phyloP scores from a whole-genome alignment of 176 grass and related monocot species.

The Alloteropsis semialata region DNA sequence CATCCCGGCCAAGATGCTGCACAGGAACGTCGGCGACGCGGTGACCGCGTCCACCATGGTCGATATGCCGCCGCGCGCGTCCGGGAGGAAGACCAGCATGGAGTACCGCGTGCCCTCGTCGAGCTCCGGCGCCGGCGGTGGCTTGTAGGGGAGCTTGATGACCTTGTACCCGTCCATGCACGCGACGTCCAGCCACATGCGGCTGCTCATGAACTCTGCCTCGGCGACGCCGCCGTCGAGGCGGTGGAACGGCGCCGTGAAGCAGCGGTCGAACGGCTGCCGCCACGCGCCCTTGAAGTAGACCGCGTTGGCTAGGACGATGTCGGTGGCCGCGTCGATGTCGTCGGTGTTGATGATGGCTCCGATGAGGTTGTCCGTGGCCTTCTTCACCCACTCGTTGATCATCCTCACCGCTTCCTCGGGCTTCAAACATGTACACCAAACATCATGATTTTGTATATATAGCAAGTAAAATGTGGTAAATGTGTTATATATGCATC shows the following conservation, averaged over 20 bases:
- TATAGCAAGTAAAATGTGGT: neutral
- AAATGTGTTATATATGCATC: neutral
- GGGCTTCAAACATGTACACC: neutral
- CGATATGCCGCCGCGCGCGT: neutral
- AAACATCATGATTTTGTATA: neutral
- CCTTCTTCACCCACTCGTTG: constrained; percentile 20
- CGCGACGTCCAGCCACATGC: accelerated
- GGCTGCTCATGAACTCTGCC: neutral
- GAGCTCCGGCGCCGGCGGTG: no score
- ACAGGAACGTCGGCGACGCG: neutral
- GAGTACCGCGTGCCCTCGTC: neutral
- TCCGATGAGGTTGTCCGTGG: neutral
- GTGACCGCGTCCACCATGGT: neutral
- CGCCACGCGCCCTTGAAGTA: constrained; percentile 5
- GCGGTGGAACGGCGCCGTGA: neutral
- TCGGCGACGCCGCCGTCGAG: neutral
- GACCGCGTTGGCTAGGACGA: constrained; percentile 19
- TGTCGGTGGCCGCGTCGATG: neutral
- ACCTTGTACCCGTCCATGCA: constrained; percentile 17
- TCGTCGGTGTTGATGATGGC: neutral
- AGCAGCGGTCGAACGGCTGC: accelerated
- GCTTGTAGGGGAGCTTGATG: constrained; percentile 22
- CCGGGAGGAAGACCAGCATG: constrained; percentile 30
- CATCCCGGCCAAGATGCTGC: neutral
- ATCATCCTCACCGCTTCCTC: neutral